Base-by-base conservation (phyloP, 2,329 filamentous ascomycete species). In the Diaporthe caulivora region DNA sequence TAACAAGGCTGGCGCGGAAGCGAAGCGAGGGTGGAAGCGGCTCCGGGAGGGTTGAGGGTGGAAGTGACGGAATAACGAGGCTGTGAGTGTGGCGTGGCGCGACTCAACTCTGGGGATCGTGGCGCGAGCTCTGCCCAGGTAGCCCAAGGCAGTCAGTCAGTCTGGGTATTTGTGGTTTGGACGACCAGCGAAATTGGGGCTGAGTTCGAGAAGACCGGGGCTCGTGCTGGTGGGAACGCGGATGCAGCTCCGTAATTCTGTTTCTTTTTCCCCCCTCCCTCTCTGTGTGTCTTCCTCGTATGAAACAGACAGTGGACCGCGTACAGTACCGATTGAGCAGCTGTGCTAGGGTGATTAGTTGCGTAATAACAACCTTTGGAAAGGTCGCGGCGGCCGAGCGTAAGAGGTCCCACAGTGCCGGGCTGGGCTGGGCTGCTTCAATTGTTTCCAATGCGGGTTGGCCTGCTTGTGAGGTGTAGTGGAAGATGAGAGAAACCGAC, bases 1-100 rank as follows among this genome's bases (percentile, higher is more conserved):
- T 67, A 53, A 67, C 51, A 67, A 67, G 62, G 44, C 44, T 67
- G 62, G 44, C 44, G 62, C 62, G 62, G 31, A 53, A 67, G 47
- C 62, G 62, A 40, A 54, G 44, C 69, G 51, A 53, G 24, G 31
- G 57, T 44, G 57, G 18, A 51, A 51, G 69, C 55, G 69, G 49
- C 70, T 26, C n/a, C 29, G 62, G 47, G 64, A 40, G 13, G 57
- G 40, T 47, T 47, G 55, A 55, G 31, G 62, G 49, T 57, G 70
- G 64, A 42, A 57, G 74, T 75, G 74, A 75, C 74, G 74, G 65
- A 75, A 74, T 72, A 60, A 68, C 69, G 74, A 75, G 74, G 74
- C 74, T 74, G 72, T 75, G 74, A 62, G 62, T 72, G 73, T 75
- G 74, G 62, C 62, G 62, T 67, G 62, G 62, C 62, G 26, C 72